Percentiles rank a stretch among this genome's conserved stretches.
phyloP scores from a whole-genome alignment of 192 early-diverging fungal genomes.

The Geranomyces variabilis region DNA sequence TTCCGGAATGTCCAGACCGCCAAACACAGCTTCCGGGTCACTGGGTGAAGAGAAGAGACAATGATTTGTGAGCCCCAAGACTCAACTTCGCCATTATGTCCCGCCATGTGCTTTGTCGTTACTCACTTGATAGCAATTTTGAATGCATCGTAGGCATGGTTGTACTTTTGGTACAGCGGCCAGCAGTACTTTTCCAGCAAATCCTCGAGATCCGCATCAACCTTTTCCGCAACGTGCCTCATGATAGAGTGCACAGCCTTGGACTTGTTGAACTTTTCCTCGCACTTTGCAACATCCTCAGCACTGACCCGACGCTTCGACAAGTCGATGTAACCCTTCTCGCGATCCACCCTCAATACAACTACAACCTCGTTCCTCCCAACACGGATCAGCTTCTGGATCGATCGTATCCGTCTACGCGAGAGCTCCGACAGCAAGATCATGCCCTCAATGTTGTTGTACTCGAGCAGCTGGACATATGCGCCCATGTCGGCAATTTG shows the following conservation, averaged over 20 bases:
- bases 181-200: constrained; percentile 86
- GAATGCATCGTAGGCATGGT: constrained; percentile 97
- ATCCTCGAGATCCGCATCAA: constrained; percentile 77
- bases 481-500: constrained; percentile 96
- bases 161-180: constrained; percentile 94
- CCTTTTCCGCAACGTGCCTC: constrained; percentile 86
- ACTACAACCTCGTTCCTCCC: constrained; percentile 92
- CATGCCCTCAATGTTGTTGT: constrained; percentile 98
- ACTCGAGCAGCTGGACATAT: constrained; percentile 92
- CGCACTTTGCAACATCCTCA: constrained; percentile 87
- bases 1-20: constrained; percentile 68
- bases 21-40: constrained; percentile 85
- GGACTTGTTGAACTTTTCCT: constrained; percentile 93
- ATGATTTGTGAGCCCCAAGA: too few species aligned
- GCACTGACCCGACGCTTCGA: constrained; percentile 90
- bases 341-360: constrained; percentile 93
- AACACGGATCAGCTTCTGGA: constrained; percentile 93
- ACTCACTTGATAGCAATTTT: constrained; percentile 84
- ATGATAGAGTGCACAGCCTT: constrained; percentile 85
- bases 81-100: too few species aligned
- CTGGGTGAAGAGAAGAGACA: constrained; percentile 48
- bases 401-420: constrained; percentile 91
- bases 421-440: constrained; percentile 92
- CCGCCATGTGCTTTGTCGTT: too few species aligned
- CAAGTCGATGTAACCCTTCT: constrained; percentile 98